Evolutionary conservation across 495 filamentous ascomycete species (phyloP).

Genomic region (Aspergillus ostianus): DNA sequence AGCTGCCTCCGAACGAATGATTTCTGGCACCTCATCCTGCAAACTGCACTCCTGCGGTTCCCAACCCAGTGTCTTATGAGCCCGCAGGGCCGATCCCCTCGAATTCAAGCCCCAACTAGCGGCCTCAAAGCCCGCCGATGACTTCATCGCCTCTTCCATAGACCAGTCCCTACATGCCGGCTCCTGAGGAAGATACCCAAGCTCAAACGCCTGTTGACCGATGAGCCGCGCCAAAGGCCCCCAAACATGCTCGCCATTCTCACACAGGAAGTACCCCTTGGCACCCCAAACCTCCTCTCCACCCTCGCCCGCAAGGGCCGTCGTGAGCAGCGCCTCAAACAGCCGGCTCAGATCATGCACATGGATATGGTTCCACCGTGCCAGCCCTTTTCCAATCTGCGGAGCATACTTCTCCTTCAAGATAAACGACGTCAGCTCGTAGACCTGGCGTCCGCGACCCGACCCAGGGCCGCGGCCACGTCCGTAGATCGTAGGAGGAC

Average conservation of each 20-base stretch:
- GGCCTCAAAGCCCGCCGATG: constrained; percentile 28
- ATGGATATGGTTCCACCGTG: constrained; percentile 65
- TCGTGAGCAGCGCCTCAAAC: constrained; percentile 33
- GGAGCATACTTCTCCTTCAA: constrained; percentile 56
- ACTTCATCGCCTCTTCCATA: constrained; percentile 27
- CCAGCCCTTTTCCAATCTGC: constrained; percentile 53
- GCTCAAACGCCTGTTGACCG: constrained; percentile 55
- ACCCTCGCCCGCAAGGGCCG: constrained; percentile 17
- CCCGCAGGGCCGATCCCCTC: constrained; percentile 53
- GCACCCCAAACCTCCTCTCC: constrained; percentile 63
- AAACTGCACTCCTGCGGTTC: constrained; percentile 48
- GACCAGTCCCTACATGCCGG: constrained; percentile 35
- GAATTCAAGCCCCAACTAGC: constrained; percentile 58
- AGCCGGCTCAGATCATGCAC: constrained; percentile 62
- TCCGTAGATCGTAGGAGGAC: constrained; percentile 69
- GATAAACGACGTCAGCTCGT: constrained; percentile 47
- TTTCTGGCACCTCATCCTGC: constrained; percentile 48
- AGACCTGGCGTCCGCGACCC: constrained; percentile 55
- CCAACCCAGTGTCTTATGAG: constrained; percentile 62
- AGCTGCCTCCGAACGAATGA: constrained; percentile 8
- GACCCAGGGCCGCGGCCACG: constrained; percentile 62
- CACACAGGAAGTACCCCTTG: constrained; percentile 68
- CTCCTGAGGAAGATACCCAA: constrained; percentile 51
- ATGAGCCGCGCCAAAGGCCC: constrained; percentile 57
- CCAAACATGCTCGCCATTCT: constrained; percentile 69